Percentiles rank a stretch among this genome's conserved stretches.
phyloP scores from a whole-genome alignment of 73 alveolate genomes.

The Symbiodinium natans region DNA sequence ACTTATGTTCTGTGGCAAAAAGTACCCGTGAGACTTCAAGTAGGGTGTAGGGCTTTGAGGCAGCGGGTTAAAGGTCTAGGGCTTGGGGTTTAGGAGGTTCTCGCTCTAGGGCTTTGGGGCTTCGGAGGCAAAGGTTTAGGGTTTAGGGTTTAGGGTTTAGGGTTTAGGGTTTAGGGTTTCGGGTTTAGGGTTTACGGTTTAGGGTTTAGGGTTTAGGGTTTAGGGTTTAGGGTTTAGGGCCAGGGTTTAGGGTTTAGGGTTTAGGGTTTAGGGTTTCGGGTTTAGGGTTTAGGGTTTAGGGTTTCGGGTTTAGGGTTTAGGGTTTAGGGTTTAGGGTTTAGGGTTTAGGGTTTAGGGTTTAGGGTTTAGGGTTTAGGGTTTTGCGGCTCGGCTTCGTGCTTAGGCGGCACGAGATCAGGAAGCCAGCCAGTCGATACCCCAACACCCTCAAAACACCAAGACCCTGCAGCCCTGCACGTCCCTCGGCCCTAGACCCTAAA shows the following conservation, averaged over 20 bases:
- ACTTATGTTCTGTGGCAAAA: too few species aligned
- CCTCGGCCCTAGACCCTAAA: too few species aligned
- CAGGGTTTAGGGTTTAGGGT: not conserved
- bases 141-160: not conserved
- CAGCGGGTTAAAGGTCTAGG: not conserved
- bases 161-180: not conserved
- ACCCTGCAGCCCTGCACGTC: not conserved
- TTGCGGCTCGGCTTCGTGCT: too few species aligned
- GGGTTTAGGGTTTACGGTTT: too few species aligned
- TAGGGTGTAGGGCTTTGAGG: not conserved
- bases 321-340: not conserved
- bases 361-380: not conserved
- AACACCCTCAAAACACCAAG: not conserved
- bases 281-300: not conserved
- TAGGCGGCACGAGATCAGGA: too few species aligned
- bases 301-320: not conserved
- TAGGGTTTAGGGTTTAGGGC: not conserved
- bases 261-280: not conserved
- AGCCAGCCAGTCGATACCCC: too few species aligned
- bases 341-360: not conserved
- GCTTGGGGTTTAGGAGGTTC: not conserved
- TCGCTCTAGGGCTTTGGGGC: not conserved
- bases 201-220: not conserved
- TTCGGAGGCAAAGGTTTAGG: not conserved
- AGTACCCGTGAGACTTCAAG: too few species aligned